Evolutionary conservation across 2,329 filamentous ascomycete genomes (phyloP), one percentile per base, ranked within the genome.

Genomic region (Colletotrichum karsti): DNA sequence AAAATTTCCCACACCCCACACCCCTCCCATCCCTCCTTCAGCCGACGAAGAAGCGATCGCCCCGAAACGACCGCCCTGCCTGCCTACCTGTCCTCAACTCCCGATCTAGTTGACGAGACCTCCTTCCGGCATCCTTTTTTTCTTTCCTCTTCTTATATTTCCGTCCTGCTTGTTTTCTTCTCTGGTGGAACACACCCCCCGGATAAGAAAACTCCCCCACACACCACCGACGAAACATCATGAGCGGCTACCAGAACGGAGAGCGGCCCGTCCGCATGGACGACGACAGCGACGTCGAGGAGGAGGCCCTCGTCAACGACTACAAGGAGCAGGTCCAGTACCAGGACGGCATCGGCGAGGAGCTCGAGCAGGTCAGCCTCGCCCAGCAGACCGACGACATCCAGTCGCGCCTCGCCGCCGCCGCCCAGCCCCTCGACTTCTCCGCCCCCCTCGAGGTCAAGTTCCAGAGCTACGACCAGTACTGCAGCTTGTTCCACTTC

Each of bases 401-500:
- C 76, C 95, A 98, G 84, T 92, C 93, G 71, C 93, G 96, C 80
- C 88, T 99, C 71, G 91, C 91, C 72, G 94, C 95, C 73, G 96
- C 96, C 68, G 96, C 96, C 72, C 95, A 96, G 77, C 96, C 96
- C 57, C 88, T 99, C 73, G 96, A 99, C 80, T 98, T 97, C 82
- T 94, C 96, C 78, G 96, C 96, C 53, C 93, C 95, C 35, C 88
- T 99, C 63, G 96, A 98, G 83, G 93, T 93, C 81, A 98, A 98
- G 85, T 98, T 98, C 85, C 92, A 94, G 81, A 98, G 95, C 85
- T 99, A 99, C 87, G 96, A 99, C 85, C 93, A 94, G 80, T 99
- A 99, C 89, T 99, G 96, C 91, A 97, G 93, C 83, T 87, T 99
- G 75, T 99, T 99, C 87, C 96, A 99, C 86, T 98, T 94, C 84